These are phyloP conservation scores for Fusarium sp. DNA, from an alignment of 2,329 filamentous ascomycete species.

Conservation along the genomic window DNA sequence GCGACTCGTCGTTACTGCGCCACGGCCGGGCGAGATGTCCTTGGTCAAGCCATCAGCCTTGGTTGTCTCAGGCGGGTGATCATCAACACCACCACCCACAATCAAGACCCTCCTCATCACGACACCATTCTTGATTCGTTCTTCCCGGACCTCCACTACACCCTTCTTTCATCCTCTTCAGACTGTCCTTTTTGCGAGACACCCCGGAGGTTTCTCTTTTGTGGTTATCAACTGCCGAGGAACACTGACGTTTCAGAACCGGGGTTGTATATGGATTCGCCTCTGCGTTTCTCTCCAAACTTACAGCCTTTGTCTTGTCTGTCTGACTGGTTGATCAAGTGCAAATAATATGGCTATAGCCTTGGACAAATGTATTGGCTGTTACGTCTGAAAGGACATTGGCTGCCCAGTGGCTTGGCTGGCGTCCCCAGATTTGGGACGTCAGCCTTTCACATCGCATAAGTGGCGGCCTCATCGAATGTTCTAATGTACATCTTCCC, in stretches of 20 bases:
- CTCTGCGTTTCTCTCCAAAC: background rate
- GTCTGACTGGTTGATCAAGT: conserved; percentile 18
- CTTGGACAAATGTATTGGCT: conserved; percentile 29
- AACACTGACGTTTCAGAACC: conserved; percentile 19
- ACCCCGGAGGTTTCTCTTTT: conserved; percentile 18
- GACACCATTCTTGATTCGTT: conserved; percentile 38
- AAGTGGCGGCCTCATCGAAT: conserved; percentile 43
- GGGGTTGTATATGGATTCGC: background rate
- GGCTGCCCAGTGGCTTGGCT: conserved; percentile 41
- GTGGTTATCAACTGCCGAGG: conserved; percentile 41
- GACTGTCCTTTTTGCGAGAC: conserved; percentile 20
- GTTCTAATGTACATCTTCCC: conserved; percentile 30
- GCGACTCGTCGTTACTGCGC: conserved; percentile 26
- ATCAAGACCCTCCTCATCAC: conserved; percentile 39
- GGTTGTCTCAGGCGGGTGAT: conserved; percentile 49
- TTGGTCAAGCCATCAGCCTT: conserved; percentile 39
- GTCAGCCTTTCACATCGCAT: conserved; percentile 35
- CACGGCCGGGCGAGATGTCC: conserved; percentile 29
- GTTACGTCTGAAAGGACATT: conserved; percentile 9
- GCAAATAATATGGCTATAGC: conserved; percentile 6
- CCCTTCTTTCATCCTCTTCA: conserved; percentile 23
- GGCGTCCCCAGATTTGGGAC: conserved; percentile 36
- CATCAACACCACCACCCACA: conserved; percentile 42
- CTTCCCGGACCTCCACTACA: conserved; percentile 33
- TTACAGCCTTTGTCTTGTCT: conserved; percentile 4